phyloP scores from a whole-genome alignment of 2,329 filamentous ascomycete genomes.

The Huntiella savannae region DNA sequence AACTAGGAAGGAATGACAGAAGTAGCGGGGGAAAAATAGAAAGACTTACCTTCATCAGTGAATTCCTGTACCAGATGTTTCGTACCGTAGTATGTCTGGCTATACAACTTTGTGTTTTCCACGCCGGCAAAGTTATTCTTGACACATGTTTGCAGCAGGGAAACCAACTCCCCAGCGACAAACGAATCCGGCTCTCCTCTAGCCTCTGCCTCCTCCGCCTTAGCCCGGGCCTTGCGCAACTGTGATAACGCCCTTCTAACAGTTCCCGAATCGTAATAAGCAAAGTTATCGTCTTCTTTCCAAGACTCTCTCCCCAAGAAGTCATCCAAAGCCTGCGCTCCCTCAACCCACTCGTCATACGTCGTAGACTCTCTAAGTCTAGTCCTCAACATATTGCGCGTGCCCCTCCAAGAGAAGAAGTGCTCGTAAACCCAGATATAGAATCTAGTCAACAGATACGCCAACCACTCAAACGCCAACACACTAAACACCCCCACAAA shows the following conservation, averaged over 20 bases:
- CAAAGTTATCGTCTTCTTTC: constrained; percentile 59
- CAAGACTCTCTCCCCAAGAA: constrained; percentile 67
- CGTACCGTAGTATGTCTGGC: constrained; percentile 94
- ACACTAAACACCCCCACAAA: constrained; percentile 36
- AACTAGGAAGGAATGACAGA: no score
- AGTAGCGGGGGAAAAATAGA: not conserved
- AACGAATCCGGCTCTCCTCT: constrained; percentile 19
- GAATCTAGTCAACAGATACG: constrained; percentile 63
- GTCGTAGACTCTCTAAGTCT: constrained; percentile 52
- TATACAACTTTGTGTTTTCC: constrained; percentile 87
- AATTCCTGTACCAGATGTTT: constrained; percentile 85
- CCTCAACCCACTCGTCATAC: constrained; percentile 68
- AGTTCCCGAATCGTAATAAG: constrained; percentile 77
- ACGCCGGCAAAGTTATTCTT: constrained; percentile 96
- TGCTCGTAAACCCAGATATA: constrained; percentile 93
- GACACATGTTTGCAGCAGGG: constrained; percentile 70
- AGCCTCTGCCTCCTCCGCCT: constrained; percentile 32
- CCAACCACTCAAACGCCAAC: constrained; percentile 19
- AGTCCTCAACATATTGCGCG: constrained; percentile 49
- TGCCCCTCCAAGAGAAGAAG: constrained; percentile 73
- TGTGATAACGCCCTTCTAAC: constrained; percentile 60
- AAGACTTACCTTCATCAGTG: constrained; percentile 51
- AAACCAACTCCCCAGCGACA: constrained; percentile 42
- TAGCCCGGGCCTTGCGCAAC: constrained; percentile 43
- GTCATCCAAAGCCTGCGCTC: constrained; percentile 59